These are phyloP conservation scores for Chalaropsis ovoidea DNA, from an alignment of 2,329 filamentous ascomycete species.

Conservation along the genomic window DNA sequence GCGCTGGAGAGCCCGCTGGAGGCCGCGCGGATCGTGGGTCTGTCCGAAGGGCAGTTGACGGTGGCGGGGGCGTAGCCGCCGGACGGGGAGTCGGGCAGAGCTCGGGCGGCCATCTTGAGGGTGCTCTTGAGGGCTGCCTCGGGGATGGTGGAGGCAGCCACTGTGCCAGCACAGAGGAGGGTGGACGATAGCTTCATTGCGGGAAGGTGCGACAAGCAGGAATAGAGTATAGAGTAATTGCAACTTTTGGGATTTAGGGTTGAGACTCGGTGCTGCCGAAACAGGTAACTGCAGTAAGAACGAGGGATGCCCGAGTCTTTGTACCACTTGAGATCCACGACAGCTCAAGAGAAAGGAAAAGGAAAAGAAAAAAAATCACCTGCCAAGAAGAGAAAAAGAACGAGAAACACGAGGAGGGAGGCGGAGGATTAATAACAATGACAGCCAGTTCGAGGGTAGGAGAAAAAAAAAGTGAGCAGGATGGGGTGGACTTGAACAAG, in stretches of 20 bases:
- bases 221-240: constrained; percentile 4
- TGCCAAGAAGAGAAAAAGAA: background rate
- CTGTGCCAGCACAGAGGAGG: constrained; percentile 22
- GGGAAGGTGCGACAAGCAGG: background rate
- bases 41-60: constrained; percentile 58
- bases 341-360: background rate
- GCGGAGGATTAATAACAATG: constrained; percentile 8
- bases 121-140: background rate
- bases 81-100: constrained; percentile 34
- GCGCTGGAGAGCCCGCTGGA: constrained; percentile 48
- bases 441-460: background rate
- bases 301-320: background rate
- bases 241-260: background rate
- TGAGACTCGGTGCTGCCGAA: background rate
- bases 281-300: background rate
- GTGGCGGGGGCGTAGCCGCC: constrained; percentile 61
- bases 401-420: background rate
- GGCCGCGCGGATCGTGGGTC: constrained; percentile 59
- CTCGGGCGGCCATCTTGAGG: constrained; percentile 27
- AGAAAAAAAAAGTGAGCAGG: background rate
- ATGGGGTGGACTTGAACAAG: background rate
- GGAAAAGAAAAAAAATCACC: background rate
- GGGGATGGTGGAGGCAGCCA: constrained; percentile 16
- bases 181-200: constrained; percentile 21
- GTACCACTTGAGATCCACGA: background rate